phyloP scores from a whole-genome alignment of 768 basidiomycete species.

The Pholiota conissans region DNA sequence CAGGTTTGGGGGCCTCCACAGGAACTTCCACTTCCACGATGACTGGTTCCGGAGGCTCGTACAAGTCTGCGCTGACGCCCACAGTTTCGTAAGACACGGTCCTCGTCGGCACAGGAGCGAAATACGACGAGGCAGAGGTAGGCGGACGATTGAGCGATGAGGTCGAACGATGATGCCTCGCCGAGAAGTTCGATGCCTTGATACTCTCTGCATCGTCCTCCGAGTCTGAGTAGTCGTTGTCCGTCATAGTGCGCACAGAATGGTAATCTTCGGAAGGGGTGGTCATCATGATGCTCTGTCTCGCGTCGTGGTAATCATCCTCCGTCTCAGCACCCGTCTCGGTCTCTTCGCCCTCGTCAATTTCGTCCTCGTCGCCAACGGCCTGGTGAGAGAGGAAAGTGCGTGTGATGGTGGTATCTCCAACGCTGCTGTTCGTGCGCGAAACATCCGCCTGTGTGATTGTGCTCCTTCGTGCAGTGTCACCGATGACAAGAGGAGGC shows the following conservation, averaged over 20 bases:
- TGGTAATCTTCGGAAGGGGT: conserved; percentile 78
- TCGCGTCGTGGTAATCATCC: conserved; percentile 80
- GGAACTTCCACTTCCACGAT: conserved; percentile 28
- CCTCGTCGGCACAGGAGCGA: conserved; percentile 23
- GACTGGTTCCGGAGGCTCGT: conserved; percentile 36
- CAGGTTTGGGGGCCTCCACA: conserved; percentile 50
- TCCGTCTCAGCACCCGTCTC: conserved; percentile 72
- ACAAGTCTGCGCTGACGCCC: conserved; percentile 38
- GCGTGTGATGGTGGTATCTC: conserved; percentile 41
- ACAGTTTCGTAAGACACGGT: conserved; percentile 55
- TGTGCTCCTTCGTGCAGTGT: conserved; percentile 38
- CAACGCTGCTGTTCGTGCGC: conserved; percentile 24
- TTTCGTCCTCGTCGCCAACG: conserved; percentile 27
- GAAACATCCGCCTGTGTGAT: conserved; percentile 47
- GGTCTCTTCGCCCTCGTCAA: conserved; percentile 56
- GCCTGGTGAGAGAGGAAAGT: conserved; percentile 31
- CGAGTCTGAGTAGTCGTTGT: conserved; percentile 59
- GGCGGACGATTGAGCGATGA: conserved; percentile 22
- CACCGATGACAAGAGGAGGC: conserved; percentile 20
- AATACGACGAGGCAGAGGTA: conserved; percentile 34
- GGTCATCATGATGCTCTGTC: conserved; percentile 65
- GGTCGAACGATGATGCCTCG: conserved; percentile 29
- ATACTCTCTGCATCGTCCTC: conserved; percentile 73
- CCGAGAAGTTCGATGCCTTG: conserved; percentile 53
- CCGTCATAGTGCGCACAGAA: conserved; percentile 69